These are phyloP conservation scores for Plasmodium ovale DNA, from an alignment of 169 alveolate species.

Conservation along the genomic window DNA sequence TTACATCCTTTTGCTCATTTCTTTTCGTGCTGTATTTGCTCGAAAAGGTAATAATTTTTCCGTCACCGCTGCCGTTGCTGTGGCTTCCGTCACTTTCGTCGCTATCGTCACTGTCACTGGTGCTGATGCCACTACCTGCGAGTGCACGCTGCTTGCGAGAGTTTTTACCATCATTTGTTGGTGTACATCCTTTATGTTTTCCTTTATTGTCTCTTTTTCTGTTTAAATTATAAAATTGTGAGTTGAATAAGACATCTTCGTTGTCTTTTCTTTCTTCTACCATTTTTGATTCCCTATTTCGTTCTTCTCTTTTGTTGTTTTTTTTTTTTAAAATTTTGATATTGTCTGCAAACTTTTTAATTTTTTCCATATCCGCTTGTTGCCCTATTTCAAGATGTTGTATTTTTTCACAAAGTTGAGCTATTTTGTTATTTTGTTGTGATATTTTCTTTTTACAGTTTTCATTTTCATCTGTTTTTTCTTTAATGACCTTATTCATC, in stretches of 20 bases:
- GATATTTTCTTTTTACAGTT: conserved; percentile 41
- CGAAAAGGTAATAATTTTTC: conserved; percentile 42
- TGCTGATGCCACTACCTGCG: background rate
- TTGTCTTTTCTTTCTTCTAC: conserved; percentile 20
- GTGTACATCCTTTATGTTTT: background rate
- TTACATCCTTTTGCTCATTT: background rate
- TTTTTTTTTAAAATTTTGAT: conserved; percentile 43
- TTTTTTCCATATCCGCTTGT: conserved; percentile 38
- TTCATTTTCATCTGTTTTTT: conserved; percentile 58
- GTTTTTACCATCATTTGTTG: background rate
- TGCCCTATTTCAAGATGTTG: conserved; percentile 26
- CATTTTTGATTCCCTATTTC: conserved; percentile 13
- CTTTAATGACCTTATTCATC: conserved; percentile 22
- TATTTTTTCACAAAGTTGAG: conserved; percentile 22
- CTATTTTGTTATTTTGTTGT: conserved; percentile 33
- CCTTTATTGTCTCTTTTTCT: conserved; percentile 16
- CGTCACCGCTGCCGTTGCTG: conserved; percentile 4
- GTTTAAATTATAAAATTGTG: conserved; percentile 44
- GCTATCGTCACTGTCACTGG: conserved; percentile 8
- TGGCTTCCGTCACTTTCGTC: conserved; percentile 8
- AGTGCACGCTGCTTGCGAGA: background rate
- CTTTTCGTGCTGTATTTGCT: conserved; percentile 13
- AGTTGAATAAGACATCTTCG: conserved; percentile 40
- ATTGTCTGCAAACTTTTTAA: conserved; percentile 29
- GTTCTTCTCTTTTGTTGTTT: conserved; percentile 19